These are phyloP conservation scores for Chlorella variabilis DNA, from an alignment of 163 green algal species.

Conservation along the genomic window DNA sequence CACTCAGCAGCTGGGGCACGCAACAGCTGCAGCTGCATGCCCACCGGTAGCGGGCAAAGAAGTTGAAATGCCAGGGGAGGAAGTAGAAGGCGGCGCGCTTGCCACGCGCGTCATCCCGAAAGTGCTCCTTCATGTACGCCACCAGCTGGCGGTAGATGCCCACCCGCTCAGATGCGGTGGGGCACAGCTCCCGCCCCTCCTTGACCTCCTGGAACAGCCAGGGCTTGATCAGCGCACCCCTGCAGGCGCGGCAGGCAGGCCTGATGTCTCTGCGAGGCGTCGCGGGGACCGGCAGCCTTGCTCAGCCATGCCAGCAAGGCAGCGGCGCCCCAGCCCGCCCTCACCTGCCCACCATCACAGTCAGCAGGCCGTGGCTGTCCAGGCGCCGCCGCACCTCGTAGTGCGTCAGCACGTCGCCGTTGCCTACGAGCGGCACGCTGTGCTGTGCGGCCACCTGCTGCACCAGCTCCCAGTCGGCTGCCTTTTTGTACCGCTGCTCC, in stretches of 20 bases:
- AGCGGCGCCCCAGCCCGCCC: too few species aligned
- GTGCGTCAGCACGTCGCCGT: conserved; percentile 86
- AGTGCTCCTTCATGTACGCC: conserved; percentile 81
- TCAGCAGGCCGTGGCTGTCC: conserved; percentile 49
- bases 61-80: conserved; percentile 86
- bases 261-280: too few species aligned
- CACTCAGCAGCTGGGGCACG: not conserved
- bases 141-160: conserved; percentile 78
- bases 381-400: conserved; percentile 72
- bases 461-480: conserved; percentile 79
- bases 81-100: conserved; percentile 80
- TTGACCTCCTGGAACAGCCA: conserved; percentile 51
- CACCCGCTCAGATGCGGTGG: conserved; percentile 66
- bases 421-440: conserved; percentile 79
- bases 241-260: too few species aligned
- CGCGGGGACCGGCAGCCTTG: too few species aligned
- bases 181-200: conserved; percentile 67
- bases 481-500: conserved; percentile 83
- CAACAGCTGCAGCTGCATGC: not conserved
- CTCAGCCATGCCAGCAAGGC: too few species aligned
- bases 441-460: conserved; percentile 41
- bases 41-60: conserved; percentile 71
- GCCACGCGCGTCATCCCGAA: conserved; percentile 69
- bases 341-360: conserved; percentile 77
- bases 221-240: conserved; percentile 25